Conservation (phyloP, 2,329 filamentous ascomycete species). For the Phoma sp. region DNA sequence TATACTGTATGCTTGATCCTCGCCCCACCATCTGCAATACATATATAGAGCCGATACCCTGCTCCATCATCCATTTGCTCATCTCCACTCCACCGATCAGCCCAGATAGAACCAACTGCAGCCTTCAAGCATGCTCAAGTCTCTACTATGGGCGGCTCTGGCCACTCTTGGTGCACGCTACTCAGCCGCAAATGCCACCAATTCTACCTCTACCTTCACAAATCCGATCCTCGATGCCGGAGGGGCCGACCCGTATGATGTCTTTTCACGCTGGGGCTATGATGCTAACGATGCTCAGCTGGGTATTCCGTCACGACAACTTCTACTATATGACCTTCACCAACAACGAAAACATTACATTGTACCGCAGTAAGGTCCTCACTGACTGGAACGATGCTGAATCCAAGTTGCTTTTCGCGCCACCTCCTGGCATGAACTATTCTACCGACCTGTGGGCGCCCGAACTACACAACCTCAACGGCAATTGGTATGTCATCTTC, state of each 20-base stretch:
- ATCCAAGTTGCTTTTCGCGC: conserved; percentile 51
- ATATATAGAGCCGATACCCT: conserved; percentile 4
- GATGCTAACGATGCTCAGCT: conserved; percentile 32
- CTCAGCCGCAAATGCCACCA: conserved; percentile 17
- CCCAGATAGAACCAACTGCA: not conserved
- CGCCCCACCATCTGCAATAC: conserved; percentile 4
- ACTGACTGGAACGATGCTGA: conserved; percentile 56
- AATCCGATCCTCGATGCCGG: conserved; percentile 52
- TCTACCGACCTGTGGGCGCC: conserved; percentile 59
- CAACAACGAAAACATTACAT: conserved; percentile 52
- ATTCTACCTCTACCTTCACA: conserved; percentile 46
- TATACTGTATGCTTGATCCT: conserved; percentile 1
- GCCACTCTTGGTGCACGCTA: conserved; percentile 23
- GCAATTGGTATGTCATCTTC: conserved; percentile 60
- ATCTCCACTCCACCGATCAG: not conserved
- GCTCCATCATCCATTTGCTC: not conserved
- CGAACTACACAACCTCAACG: conserved; percentile 56
- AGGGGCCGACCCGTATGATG: conserved; percentile 52
- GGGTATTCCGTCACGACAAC: conserved; percentile 50
- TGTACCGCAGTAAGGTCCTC: conserved; percentile 50
- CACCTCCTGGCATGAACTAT: conserved; percentile 51
- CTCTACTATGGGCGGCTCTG: conserved; percentile 26
- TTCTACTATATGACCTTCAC: conserved; percentile 56
- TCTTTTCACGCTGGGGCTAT: too few relatives aligned
- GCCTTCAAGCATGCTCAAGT: conserved; percentile 25